Conservation (phyloP, 352 stramenopile species). For the Pythium sp. region DNA sequence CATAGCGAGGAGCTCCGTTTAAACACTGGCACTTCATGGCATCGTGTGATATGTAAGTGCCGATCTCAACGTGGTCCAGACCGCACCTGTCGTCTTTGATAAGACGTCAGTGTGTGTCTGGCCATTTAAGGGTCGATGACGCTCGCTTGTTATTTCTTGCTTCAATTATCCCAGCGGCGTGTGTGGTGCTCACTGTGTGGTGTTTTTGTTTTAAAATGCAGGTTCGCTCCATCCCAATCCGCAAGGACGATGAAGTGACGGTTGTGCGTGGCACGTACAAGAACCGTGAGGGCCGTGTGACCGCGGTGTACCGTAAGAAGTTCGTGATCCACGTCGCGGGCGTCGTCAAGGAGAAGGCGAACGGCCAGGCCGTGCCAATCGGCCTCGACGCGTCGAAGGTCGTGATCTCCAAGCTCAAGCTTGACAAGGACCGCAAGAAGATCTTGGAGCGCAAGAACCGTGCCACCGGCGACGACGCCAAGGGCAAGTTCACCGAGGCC, state of each 20-base stretch:
- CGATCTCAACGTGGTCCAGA: conserved; percentile 18
- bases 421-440: conserved; percentile 99
- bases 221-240: conserved; percentile 97
- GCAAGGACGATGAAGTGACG: conserved; percentile 99
- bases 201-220: conserved; percentile 20
- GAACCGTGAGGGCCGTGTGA: conserved; percentile 98
- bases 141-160: background rate
- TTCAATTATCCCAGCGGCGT: background rate
- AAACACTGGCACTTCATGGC: conserved; percentile 87
- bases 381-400: conserved; percentile 98
- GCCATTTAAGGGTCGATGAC: conserved; percentile 7
- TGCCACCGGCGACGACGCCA: conserved; percentile 65
- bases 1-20: background rate
- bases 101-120: background rate
- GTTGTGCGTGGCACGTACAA: conserved; percentile 98
- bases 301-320: conserved; percentile 98
- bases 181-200: background rate
- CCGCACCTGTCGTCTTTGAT: background rate
- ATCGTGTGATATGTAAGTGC: conserved; percentile 85
- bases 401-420: conserved; percentile 99
- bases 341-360: conserved; percentile 98
- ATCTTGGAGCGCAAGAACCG: conserved; percentile 98
- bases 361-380: conserved; percentile 95
- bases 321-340: conserved; percentile 99
- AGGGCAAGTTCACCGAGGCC: conserved; percentile 90